phyloP scores from a whole-genome alignment of 1,139 yeast species.

The Wickerhamomyces sp. region DNA sequence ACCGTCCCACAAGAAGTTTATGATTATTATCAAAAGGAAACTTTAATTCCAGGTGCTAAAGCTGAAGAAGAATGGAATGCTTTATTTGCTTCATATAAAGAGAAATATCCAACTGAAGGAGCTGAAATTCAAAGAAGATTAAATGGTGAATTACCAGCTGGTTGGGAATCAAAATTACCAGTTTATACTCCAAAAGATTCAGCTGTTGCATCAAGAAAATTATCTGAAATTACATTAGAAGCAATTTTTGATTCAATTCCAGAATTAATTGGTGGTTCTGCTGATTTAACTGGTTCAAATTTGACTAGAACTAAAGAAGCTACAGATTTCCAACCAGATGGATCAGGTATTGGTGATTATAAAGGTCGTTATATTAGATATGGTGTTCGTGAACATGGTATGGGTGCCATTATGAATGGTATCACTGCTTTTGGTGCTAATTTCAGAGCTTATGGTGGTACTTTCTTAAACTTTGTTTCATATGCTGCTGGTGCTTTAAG shows the following conservation, averaged over 20 bases:
- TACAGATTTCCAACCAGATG: conserved; percentile 90
- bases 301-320: conserved; percentile 86
- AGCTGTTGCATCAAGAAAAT: conserved; percentile 92
- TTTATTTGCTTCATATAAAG: conserved; percentile 54
- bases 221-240: conserved; percentile 78
- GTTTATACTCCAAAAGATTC: conserved; percentile 71
- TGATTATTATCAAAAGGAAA: conserved; percentile 57
- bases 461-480: conserved; percentile 97
- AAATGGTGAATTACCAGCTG: conserved; percentile 73
- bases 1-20: conserved; percentile 80
- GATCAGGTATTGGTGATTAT: conserved; percentile 78
- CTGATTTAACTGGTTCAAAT: conserved; percentile 97
- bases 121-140: conserved; percentile 82
- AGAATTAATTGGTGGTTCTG: conserved; percentile 96
- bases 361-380: conserved; percentile 93
- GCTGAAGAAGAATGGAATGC: conserved; percentile 73
- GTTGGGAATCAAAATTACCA: conserved; percentile 81
- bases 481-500: conserved; percentile 98
- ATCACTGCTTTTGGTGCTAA: conserved; percentile 93
- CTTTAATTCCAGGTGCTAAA: conserved; percentile 56
- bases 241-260: conserved; percentile 66
- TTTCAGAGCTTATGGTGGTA: conserved; percentile 93
- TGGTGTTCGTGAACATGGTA: conserved; percentile 99
- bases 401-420: conserved; percentile 99
- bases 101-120: conserved; percentile 75